Percentiles rank a stretch among this genome's conserved stretches.
Evolutionary conservation across 2,329 filamentous ascomycete species (phyloP).

Genomic region (Aspergillus aculeatus): DNA sequence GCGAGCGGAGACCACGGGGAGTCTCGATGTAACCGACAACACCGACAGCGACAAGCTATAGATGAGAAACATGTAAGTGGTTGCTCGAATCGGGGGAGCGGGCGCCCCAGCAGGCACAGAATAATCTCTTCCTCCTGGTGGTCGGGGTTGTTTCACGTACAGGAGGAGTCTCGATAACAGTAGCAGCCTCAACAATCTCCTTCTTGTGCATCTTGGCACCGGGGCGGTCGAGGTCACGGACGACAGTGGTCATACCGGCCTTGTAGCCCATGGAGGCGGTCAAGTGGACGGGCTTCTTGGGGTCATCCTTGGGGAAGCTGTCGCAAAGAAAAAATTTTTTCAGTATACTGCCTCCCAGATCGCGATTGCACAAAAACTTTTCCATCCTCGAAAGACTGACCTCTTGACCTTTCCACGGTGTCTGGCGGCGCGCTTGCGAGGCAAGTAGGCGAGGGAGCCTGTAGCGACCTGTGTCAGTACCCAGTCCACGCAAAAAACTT

Average conservation of each 20-base stretch:
- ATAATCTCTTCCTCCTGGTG: neutral
- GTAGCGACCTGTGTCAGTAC: constrained; percentile 33
- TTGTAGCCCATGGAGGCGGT: constrained; percentile 99
- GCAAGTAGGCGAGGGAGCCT: constrained; percentile 78
- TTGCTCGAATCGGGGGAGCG: neutral
- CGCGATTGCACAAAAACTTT: constrained; percentile 15
- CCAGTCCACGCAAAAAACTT: constrained; percentile 28
- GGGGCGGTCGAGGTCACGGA: constrained; percentile 97
- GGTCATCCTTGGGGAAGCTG: constrained; percentile 99
- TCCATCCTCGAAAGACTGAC: constrained; percentile 55
- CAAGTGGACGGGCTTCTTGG: constrained; percentile 99
- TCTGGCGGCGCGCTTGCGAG: constrained; percentile 87
- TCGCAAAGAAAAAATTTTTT: constrained; percentile 23
- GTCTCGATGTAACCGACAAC: constrained; percentile 99
- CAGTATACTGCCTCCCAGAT: constrained; percentile 26
- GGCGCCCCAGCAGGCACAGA: too few relatives aligned
- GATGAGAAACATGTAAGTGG: constrained; percentile 27
- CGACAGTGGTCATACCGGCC: constrained; percentile 99
- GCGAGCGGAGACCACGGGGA: constrained; percentile 96
- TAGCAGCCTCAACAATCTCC: constrained; percentile 87
- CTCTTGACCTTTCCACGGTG: constrained; percentile 98
- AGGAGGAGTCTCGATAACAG: constrained; percentile 88
- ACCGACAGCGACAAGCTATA: constrained; percentile 98
- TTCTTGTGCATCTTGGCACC: constrained; percentile 99
- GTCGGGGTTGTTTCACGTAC: constrained; percentile 61